These are phyloP conservation scores for Eucalyptus fibrosa DNA, from an alignment of 345 rosid species.

Conservation along the genomic window DNA sequence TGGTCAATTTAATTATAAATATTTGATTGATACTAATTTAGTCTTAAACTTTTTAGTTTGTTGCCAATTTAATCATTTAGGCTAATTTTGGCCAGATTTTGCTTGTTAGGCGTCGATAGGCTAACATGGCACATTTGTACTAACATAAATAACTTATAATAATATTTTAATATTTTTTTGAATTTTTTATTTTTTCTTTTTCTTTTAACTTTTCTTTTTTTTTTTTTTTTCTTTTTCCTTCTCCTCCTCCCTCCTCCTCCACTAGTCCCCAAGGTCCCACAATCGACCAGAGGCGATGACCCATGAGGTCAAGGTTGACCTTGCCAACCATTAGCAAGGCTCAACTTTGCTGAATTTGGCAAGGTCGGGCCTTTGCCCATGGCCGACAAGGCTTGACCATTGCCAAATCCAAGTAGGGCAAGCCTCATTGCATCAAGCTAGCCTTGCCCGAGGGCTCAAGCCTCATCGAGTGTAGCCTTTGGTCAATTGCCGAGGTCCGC, in stretches of 20 bases:
- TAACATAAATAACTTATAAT: rapidly evolving
- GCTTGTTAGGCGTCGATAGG: rapidly evolving
- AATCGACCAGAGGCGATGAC: rapidly evolving
- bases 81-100: rapidly evolving
- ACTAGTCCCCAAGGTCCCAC: rapidly evolving
- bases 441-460: too few species aligned
- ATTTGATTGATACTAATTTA: too few species aligned
- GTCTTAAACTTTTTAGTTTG: rapidly evolving
- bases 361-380: too few species aligned
- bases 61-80: rapidly evolving
- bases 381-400: too few species aligned
- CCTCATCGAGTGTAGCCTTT: rapidly evolving
- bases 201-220: rapidly evolving
- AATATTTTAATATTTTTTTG: too few species aligned
- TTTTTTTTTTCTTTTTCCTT: rapidly evolving
- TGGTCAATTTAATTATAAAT: rapidly evolving
- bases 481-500: rapidly evolving
- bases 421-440: rapidly evolving
- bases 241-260: too few species aligned
- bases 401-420: too few species aligned
- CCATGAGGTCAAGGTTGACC: too few species aligned
- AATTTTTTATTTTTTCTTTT: rapidly evolving
- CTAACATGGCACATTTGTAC: rapidly evolving
- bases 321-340: rapidly evolving
- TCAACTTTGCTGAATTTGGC: rapidly evolving